Percentiles rank a stretch among this genome's conserved stretches.
These are phyloP conservation scores for Phaeophleospora eucalypticola DNA, from an alignment of 2,329 filamentous ascomycete genomes.

Conservation along the genomic window DNA sequence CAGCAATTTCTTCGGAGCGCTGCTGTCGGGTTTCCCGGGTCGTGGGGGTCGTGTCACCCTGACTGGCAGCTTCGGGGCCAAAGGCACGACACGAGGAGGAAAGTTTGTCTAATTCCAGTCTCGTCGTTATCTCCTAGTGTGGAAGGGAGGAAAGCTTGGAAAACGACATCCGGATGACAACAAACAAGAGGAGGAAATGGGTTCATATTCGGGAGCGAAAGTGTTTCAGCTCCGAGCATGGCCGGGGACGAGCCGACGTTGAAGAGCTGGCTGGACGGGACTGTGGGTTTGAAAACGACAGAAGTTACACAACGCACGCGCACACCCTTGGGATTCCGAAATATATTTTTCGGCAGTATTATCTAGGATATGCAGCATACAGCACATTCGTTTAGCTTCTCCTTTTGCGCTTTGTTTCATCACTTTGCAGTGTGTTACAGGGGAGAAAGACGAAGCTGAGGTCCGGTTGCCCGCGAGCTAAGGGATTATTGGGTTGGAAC, in stretches of 20 bases:
- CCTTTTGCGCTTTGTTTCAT: no score
- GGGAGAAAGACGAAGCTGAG: no score
- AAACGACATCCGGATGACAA: background rate
- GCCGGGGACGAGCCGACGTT: background rate
- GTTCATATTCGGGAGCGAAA: background rate
- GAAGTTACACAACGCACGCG: no score
- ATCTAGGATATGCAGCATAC: background rate
- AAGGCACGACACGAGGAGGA: background rate
- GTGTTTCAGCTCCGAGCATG: background rate
- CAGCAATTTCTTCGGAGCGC: no score
- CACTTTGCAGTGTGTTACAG: no score
- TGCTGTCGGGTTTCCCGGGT: constrained; percentile 20
- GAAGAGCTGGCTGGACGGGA: no score
- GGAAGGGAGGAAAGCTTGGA: background rate
- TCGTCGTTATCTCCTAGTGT: no score
- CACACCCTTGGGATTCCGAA: no score
- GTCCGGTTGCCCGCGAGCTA: no score
- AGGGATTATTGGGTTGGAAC: no score
- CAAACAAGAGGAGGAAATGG: background rate
- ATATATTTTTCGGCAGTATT: no score
- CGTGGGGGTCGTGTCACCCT: constrained; percentile 8
- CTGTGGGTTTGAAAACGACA: no score
- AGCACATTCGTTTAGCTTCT: background rate
- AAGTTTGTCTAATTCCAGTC: background rate
- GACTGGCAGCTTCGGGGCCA: background rate